Evolutionary conservation across 192 early-diverging fungal species (phyloP), one percentile per base, ranked within the genome.

Genomic region (Blastocladiella britannica): DNA sequence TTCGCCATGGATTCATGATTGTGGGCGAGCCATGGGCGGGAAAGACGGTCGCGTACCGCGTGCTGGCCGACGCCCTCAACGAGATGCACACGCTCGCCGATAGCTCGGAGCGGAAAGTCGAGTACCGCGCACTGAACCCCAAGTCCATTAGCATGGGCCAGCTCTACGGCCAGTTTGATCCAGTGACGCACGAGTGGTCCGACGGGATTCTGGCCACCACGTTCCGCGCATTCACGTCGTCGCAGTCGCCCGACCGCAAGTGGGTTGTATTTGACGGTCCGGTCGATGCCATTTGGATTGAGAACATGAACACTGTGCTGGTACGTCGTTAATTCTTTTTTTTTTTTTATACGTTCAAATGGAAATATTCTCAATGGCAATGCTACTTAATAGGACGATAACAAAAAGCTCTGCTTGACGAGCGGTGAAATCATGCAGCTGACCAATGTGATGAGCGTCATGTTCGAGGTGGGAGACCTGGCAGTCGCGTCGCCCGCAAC

Each of bases 221-320:
- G 51, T 73, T 99, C 56, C 82, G 96, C 55, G 91, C 93, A 66
- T 96, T 97, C 55, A 88, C 94, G 24, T 84, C 94, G 59, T 94
- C 94, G 55, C 92, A 97, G 71, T 85, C 81, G 58, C 51, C 69
- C 8, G 86, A 85, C 63, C 84, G 96, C 28, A 93, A 99, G 63
- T 99, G 96, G 96, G 94, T 99, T 59, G 84, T 97, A 22, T 99
- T 99, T 69, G 96, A 97, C 70, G 96, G 94, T 64, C 93, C 96
- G 69, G 93, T 99, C 15, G 96, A 97, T 72, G 92, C 96, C 24
- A 90, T 94, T 67, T 99, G 96, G 96, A 92, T 99, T 18, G 96
- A 99, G 72, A 99, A 99, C 65, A 77, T 99, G 59, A 89, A 91
- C 68, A 79, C 85, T 53, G 93, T 99, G 18, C 72, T 99, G 37